Percentiles rank a stretch among this genome's conserved stretches.
phyloP scores from a whole-genome alignment of 2,329 filamentous ascomycete genomes.

The Pestalotiopsis sp. region DNA sequence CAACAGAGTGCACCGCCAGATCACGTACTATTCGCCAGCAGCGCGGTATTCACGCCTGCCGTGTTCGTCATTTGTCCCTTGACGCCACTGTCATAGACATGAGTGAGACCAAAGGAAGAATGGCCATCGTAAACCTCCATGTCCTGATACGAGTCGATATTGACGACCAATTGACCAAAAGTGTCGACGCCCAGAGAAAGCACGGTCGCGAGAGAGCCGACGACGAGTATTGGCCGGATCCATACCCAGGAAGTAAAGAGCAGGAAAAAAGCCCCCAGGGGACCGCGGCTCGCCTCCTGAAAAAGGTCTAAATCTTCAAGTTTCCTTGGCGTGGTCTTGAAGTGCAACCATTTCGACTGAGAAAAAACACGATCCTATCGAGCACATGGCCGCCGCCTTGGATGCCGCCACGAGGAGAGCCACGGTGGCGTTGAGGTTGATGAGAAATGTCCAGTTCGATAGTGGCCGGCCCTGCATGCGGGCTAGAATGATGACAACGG shows the following conservation, averaged over 20 bases:
- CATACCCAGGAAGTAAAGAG: conserved; percentile 9
- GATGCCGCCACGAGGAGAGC: background rate
- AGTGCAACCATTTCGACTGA: conserved; percentile 23
- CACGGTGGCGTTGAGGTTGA: background rate
- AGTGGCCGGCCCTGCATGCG: background rate
- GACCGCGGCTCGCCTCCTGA: conserved; percentile 21
- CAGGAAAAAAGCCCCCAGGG: conserved; percentile 14
- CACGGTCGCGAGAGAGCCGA: background rate
- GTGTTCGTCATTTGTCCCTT: background rate
- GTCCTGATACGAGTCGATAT: background rate
- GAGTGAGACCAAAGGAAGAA: background rate
- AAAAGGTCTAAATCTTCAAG: conserved; percentile 20
- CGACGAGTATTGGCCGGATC: background rate
- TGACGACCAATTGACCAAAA: background rate
- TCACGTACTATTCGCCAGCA: background rate
- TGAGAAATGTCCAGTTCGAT: background rate
- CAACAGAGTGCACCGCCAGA: background rate
- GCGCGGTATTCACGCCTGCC: background rate
- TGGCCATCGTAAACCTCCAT: background rate
- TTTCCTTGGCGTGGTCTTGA: conserved; percentile 1
- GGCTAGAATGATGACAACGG: background rate
- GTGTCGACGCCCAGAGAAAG: background rate
- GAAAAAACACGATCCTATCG: conserved; percentile 17
- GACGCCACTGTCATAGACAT: background rate
- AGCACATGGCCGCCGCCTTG: conserved; percentile 14